Conservation (phyloP, 345 rosid genomes). For the Hevea brasiliensis region DNA sequence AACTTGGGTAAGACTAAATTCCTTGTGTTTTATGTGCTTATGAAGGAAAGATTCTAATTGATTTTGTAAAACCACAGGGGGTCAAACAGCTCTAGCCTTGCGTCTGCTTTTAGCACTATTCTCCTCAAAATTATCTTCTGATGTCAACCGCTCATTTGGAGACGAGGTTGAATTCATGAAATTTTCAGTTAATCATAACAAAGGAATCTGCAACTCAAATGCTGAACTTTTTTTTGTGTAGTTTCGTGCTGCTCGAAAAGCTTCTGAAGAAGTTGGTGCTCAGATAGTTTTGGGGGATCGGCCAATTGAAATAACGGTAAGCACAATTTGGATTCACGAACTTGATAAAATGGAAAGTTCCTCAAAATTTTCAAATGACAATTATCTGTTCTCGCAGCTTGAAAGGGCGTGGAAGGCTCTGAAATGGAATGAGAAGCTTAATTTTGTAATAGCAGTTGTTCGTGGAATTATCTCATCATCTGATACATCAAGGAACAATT, state of each 20-base stretch:
- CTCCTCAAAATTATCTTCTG: constrained; percentile 78
- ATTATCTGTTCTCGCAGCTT: constrained; percentile 40
- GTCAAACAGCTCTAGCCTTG: constrained; percentile 82
- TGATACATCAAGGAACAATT: constrained; percentile 30
- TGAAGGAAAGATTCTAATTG: constrained; percentile 9
- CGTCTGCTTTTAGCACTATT: constrained; percentile 77
- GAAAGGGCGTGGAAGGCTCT: constrained; percentile 81
- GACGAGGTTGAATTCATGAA: constrained; percentile 64
- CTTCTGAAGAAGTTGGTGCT: constrained; percentile 81
- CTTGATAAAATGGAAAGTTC: background rate
- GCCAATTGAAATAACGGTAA: constrained; percentile 82
- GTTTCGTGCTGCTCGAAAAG: constrained; percentile 85
- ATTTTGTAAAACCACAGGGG: constrained; percentile 46
- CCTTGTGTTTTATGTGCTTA: background rate
- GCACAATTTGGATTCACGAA: background rate
- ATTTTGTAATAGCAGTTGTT: constrained; percentile 46
- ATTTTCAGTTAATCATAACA: background rate
- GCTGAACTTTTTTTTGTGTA: constrained; percentile 25
- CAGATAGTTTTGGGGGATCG: constrained; percentile 88
- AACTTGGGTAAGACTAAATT: constrained; percentile 54
- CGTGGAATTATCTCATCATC: constrained; percentile 63
- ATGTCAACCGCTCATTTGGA: constrained; percentile 70
- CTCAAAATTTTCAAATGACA: too few relatives aligned
- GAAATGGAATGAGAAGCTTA: constrained; percentile 54
- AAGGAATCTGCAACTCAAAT: background rate